Evolutionary conservation across 805 yeast genomes (phyloP).

Genomic region (Candida ovalis): DNA sequence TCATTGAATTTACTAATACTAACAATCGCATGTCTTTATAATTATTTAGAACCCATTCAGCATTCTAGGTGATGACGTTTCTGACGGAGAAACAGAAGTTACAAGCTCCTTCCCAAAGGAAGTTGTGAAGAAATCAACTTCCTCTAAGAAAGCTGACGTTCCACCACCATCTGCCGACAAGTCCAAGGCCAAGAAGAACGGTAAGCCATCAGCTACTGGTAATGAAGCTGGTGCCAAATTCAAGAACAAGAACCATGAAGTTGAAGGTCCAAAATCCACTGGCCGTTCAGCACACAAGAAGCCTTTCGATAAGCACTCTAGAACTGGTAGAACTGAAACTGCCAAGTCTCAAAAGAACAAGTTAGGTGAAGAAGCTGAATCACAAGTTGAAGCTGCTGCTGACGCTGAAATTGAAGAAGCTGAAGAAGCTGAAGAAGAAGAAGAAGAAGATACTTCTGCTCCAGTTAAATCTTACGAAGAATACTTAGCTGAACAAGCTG

Average conservation of each 20-base stretch:
- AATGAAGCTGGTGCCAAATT: constrained; percentile 84
- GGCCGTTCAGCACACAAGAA: constrained; percentile 42
- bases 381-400: constrained; percentile 43
- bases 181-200: constrained; percentile 69
- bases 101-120: constrained; percentile 62
- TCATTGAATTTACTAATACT: no score
- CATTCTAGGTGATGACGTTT: constrained; percentile 86
- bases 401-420: constrained; percentile 48
- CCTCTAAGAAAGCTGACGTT: constrained; percentile 82
- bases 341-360: constrained; percentile 79
- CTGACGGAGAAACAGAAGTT: constrained; percentile 61
- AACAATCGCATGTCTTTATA: background rate
- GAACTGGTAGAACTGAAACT: constrained; percentile 79
- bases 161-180: constrained; percentile 82
- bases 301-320: constrained; percentile 80
- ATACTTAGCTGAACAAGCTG: constrained; percentile 67
- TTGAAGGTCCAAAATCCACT: constrained; percentile 53
- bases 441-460: constrained; percentile 27
- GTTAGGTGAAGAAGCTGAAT: constrained; percentile 79
- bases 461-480: constrained; percentile 74
- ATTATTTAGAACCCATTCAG: constrained; percentile 65
- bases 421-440: constrained; percentile 35
- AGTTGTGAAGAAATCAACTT: constrained; percentile 74
- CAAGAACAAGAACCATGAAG: constrained; percentile 66
- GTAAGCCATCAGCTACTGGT: constrained; percentile 70